A percentile compares a stretch with the other conserved stretches of the same genome.
Evolutionary conservation across 129 eudicot species (phyloP).

Genomic region (Solidago caesia): DNA sequence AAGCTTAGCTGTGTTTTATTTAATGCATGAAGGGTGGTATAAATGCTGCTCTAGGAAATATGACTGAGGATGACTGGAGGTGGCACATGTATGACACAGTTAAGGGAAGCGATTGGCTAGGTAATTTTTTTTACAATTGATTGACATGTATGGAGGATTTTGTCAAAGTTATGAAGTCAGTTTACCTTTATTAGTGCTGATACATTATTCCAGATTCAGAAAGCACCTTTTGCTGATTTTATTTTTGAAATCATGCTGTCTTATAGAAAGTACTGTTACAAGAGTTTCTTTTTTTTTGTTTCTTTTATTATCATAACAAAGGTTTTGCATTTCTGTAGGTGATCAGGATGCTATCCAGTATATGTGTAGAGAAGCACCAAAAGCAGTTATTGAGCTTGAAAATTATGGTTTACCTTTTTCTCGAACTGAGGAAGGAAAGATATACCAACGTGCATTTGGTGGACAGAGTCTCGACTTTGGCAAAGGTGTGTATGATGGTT

Average conservation of each 20-base stretch:
- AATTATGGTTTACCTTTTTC: slow-evolving; percentile 97
- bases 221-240: not conserved
- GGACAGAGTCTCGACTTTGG: slow-evolving; percentile 99
- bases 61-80: slow-evolving; percentile 97
- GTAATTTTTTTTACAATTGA: not conserved
- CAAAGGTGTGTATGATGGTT: slow-evolving; percentile 56
- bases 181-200: slow-evolving; percentile 11
- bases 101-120: slow-evolving; percentile 71
- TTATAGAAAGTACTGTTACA: slow-evolving; percentile 3
- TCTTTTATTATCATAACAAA: slow-evolving; percentile 16
- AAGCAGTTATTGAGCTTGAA: slow-evolving; percentile 99
- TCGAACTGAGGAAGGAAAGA: slow-evolving; percentile 97
- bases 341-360: slow-evolving; percentile 99
- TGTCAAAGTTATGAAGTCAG: slow-evolving; percentile 1
- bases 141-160: not conserved
- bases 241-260: slow-evolving; percentile 2
- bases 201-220: not conserved
- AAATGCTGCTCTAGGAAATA: slow-evolving; percentile 93
- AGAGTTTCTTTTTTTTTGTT: not conserved
- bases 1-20: not conserved
- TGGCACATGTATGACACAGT: slow-evolving; percentile 99
- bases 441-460: slow-evolving; percentile 99
- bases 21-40: slow-evolving; percentile 71
- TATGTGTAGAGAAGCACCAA: slow-evolving; percentile 99
- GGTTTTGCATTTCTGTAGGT: slow-evolving; percentile 48